A percentile compares a stretch with the other conserved stretches of the same genome.
Conservation (phyloP, 345 rosid genomes). For the Microthlaspi erraticum region DNA sequence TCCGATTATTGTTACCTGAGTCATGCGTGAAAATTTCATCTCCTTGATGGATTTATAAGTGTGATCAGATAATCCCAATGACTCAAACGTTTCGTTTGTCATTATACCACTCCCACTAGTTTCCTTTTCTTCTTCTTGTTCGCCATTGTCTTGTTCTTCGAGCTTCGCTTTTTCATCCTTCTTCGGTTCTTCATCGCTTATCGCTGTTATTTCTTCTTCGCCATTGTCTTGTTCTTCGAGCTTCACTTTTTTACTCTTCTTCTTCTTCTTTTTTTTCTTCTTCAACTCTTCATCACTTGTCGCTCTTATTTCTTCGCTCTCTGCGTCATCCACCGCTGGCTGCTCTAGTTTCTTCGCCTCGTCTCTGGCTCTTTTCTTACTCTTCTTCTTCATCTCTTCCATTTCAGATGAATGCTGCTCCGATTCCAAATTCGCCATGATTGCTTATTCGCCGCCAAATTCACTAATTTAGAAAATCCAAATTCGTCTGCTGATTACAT, state of each 20-base stretch:
- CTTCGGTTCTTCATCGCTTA: slow-evolving; percentile 13
- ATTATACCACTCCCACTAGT: slow-evolving; percentile 65
- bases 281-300: slow-evolving; percentile 6
- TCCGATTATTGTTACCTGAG: slow-evolving; percentile 59
- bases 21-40: slow-evolving; percentile 74
- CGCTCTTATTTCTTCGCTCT: not conserved
- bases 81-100: slow-evolving; percentile 73
- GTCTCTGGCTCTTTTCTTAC: slow-evolving; percentile 36
- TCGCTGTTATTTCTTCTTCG: slow-evolving; percentile 12
- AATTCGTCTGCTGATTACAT: not conserved
- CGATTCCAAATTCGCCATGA: slow-evolving; percentile 33
- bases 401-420: slow-evolving; percentile 35
- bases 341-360: slow-evolving; percentile 10
- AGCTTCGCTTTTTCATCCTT: slow-evolving; percentile 21
- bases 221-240: slow-evolving; percentile 8
- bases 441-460: slow-evolving; percentile 10
- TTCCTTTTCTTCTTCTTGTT: slow-evolving; percentile 31
- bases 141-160: slow-evolving; percentile 19
- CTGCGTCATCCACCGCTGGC: not conserved
- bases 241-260: slow-evolving; percentile 23
- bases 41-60: slow-evolving; percentile 73
- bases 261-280: slow-evolving; percentile 47
- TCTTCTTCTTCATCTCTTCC: slow-evolving; percentile 33
- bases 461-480: not conserved
- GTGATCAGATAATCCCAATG: slow-evolving; percentile 68